These are phyloP conservation scores for Aspergillus unguis DNA, from an alignment of 2,329 filamentous ascomycete genomes.

Conservation along the genomic window DNA sequence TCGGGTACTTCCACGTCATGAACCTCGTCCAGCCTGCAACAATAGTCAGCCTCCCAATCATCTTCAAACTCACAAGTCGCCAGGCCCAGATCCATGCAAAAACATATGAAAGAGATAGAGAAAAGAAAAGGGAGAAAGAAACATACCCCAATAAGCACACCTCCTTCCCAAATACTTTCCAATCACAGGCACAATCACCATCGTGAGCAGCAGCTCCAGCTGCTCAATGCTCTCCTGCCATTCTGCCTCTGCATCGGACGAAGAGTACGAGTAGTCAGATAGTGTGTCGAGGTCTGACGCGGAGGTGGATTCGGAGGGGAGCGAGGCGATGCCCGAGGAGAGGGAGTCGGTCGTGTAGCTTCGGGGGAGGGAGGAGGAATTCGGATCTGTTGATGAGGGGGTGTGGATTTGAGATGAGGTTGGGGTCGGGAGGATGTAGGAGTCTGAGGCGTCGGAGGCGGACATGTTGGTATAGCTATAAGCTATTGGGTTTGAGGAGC, in stretches of 20 bases:
- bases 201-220: slow-evolving; percentile 84
- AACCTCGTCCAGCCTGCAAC: slow-evolving; percentile 80
- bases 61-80: background rate
- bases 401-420: slow-evolving; percentile 18
- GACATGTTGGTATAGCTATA: slow-evolving; percentile 8
- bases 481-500: slow-evolving; percentile 8
- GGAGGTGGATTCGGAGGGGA: slow-evolving; percentile 40
- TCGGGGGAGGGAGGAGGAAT: slow-evolving; percentile 27
- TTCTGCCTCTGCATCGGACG: slow-evolving; percentile 79
- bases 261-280: slow-evolving; percentile 45
- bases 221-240: slow-evolving; percentile 95
- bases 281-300: slow-evolving; percentile 43
- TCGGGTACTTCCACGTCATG: slow-evolving; percentile 90
- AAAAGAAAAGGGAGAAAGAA: slow-evolving; percentile 8
- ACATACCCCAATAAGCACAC: slow-evolving; percentile 89
- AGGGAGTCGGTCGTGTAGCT: slow-evolving; percentile 38
- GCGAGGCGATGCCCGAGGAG: slow-evolving; percentile 41
- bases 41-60: background rate
- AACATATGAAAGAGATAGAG: background rate
- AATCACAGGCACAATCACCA: slow-evolving; percentile 89
- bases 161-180: slow-evolving; percentile 94
- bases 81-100: background rate
- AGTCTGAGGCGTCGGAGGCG: slow-evolving; percentile 24
- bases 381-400: slow-evolving; percentile 34
- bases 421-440: slow-evolving; percentile 36